Evolutionary conservation across 345 rosid species (phyloP), one percentile per base, ranked within the genome.

Genomic region (Balakata baccata): DNA sequence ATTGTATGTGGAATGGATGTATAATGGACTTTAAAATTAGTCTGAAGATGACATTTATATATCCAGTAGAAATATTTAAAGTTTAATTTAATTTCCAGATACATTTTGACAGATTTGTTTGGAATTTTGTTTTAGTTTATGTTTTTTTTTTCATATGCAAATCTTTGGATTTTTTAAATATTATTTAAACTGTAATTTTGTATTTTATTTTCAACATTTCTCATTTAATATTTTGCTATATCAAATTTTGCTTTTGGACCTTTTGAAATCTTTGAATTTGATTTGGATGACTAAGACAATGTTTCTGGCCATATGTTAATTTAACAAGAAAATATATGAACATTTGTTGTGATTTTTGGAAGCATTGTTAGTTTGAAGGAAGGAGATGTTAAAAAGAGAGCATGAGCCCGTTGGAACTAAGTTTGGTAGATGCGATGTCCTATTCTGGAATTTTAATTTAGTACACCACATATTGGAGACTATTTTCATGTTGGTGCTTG

Each of bases 291-390:
- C 34, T 17, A 25, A 22, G 6, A 4, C 29, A 41, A 43, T 64
- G 18, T 41, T 41, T 66, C n/a, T 22, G 38, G 4, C 10, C 7
- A 20, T 25, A 23, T 23, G 20, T 23, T 45, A 66, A 47, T 50
- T 68, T 68, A 29, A 16, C 46, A 50, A 49, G 70, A 49, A 51
- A 68, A n/a, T 50, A 49, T n/a, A 50, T 50, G 45, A 7, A 51
- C 49, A 37, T n/a, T 47, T 7, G 23, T 58, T 69, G 62, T 56
- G 38, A 54, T 69, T 41, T 70, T 37, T 22, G 63, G 39, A 56
- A 22, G 11, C 16, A 20, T 10, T 34, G 34, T n/a, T 64, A 56
- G 7, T 38, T 45, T 25, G 37, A 37, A 52, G 37, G 12, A 51
- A 4, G 20, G 18, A 54, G 46, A 37, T 29, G 16, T 51, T 58